A percentile compares a stretch with the other conserved stretches of the same genome.
phyloP scores from a whole-genome alignment of 768 basidiomycete genomes.

The Boletus vinaceobasis region DNA sequence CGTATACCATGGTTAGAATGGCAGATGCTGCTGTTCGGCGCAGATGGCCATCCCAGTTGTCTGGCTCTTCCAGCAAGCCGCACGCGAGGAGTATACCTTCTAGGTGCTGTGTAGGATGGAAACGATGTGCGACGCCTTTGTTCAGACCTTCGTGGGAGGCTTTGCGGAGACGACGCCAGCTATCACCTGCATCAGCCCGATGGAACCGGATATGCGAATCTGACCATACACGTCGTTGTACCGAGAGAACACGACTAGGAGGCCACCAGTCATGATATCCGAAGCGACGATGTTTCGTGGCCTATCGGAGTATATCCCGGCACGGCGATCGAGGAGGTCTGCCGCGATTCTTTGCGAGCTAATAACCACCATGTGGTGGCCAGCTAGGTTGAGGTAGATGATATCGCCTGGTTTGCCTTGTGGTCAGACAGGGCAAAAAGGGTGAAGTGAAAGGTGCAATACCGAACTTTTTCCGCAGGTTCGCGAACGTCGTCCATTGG shows the following conservation, averaged over 20 bases:
- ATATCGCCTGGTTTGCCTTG: neutral
- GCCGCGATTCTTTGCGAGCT: conserved; percentile 29
- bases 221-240: conserved; percentile 5
- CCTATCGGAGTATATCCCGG: conserved; percentile 31
- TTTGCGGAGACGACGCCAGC: conserved; percentile 10
- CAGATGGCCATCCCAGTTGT: conserved; percentile 32
- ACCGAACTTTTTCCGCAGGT: conserved; percentile 2
- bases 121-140: neutral
- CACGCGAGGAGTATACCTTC: conserved; percentile 10
- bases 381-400: conserved; percentile 11
- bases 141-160: conserved; percentile 4
- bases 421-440: neutral
- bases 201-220: neutral
- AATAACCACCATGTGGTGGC: conserved; percentile 26
- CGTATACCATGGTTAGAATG: conserved; percentile 28
- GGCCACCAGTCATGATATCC: conserved; percentile 32
- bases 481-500: conserved; percentile 1
- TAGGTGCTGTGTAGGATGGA: conserved; percentile 5
- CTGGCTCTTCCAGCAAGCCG: conserved; percentile 25
- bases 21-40: conserved; percentile 28
- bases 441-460: neutral
- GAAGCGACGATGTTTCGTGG: conserved; percentile 29
- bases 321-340: conserved; percentile 39
- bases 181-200: neutral
- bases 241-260: conserved; percentile 23